phyloP scores from a whole-genome alignment of 768 basidiomycete species.

The Lactifluus piperatus region DNA sequence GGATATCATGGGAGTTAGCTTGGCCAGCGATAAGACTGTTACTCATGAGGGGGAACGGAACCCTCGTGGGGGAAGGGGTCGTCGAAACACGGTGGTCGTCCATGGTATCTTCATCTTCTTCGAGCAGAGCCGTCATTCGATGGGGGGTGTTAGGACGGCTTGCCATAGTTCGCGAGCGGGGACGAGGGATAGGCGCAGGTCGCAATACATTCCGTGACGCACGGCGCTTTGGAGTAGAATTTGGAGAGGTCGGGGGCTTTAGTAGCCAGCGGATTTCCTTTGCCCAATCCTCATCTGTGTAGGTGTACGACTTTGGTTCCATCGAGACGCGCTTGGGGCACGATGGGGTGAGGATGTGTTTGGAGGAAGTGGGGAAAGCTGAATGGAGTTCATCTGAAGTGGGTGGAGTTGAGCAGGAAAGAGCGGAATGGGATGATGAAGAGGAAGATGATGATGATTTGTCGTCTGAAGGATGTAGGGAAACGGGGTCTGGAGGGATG shows the following conservation, averaged over 20 bases:
- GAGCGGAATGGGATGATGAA: background rate
- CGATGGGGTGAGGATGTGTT: background rate
- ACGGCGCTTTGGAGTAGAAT: constrained; percentile 10
- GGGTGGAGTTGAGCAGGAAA: constrained; percentile 18
- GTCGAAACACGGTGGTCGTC: constrained; percentile 13
- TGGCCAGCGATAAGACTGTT: background rate
- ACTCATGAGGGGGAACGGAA: constrained; percentile 18
- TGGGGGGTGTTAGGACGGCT: constrained; percentile 21
- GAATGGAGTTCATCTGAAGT: constrained; percentile 18
- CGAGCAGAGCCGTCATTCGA: constrained; percentile 32
- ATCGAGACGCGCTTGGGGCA: constrained; percentile 1
- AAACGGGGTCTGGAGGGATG: background rate
- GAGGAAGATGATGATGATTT: constrained; percentile 20
- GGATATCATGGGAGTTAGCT: constrained; percentile 2
- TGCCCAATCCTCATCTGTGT: constrained; percentile 56
- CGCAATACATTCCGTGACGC: constrained; percentile 1
- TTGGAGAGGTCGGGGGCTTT: constrained; percentile 24
- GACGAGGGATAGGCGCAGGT: constrained; percentile 5
- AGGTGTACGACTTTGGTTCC: constrained; percentile 24
- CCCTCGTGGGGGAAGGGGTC: background rate
- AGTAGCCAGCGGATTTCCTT: constrained; percentile 60
- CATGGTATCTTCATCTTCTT: constrained; percentile 32
- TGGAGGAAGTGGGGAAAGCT: background rate
- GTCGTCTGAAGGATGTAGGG: background rate
- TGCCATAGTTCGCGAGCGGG: constrained; percentile 19